Evolutionary conservation across 148 eudicot species (phyloP).

Genomic region (Rhododendron williamsianum): DNA sequence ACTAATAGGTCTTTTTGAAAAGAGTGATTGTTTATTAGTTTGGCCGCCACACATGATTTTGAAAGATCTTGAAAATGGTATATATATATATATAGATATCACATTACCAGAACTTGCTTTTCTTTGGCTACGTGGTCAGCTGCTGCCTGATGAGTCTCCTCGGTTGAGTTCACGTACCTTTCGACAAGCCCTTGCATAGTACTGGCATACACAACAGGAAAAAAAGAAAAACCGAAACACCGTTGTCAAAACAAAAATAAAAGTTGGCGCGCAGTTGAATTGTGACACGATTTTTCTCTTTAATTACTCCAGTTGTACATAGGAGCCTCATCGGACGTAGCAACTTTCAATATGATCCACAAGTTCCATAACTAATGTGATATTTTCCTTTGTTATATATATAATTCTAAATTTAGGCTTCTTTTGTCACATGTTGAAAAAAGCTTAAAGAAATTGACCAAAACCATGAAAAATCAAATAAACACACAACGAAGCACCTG

Average conservation of each 20-base stretch:
- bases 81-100: neutral
- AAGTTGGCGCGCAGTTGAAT: neutral
- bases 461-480: neutral
- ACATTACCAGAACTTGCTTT: constrained; percentile 49
- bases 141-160: constrained; percentile 13
- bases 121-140: constrained; percentile 34
- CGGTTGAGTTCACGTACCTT: constrained; percentile 56
- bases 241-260: neutral
- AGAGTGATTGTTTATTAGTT: neutral
- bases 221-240: neutral
- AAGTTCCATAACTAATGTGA: neutral
- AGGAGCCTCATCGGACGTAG: neutral
- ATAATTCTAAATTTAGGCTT: neutral
- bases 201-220: constrained; percentile 16
- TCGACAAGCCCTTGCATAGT: constrained; percentile 79
- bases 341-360: neutral
- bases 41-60: neutral
- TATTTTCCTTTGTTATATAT: neutral
- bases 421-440: neutral
- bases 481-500: neutral
- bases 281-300: neutral
- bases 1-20: neutral
- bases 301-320: no score
- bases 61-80: neutral
- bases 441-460: neutral